Conservation (phyloP, 164 flowering plant genomes). For the Annona cherimola region DNA sequence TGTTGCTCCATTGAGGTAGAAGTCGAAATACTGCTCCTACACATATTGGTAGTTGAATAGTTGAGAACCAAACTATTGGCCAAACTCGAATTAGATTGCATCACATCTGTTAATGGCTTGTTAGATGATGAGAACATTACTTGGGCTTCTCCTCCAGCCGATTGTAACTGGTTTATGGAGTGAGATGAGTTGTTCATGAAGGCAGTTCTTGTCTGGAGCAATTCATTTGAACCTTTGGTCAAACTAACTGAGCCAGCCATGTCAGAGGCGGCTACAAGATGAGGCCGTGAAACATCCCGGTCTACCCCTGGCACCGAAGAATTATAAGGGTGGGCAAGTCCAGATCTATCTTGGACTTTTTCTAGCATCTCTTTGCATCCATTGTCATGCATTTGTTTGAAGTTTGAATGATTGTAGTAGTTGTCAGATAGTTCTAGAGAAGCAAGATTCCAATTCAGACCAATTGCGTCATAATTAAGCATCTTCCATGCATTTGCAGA, state of each 20-base stretch:
- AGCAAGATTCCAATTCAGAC: slow-evolving; percentile 27
- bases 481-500: slow-evolving; percentile 18
- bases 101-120: slow-evolving; percentile 15
- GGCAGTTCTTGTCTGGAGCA: background rate
- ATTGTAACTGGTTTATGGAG: slow-evolving; percentile 12
- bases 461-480: slow-evolving; percentile 18
- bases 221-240: background rate
- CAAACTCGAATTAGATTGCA: slow-evolving; percentile 16
- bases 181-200: slow-evolving; percentile 10
- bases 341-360: slow-evolving; percentile 8
- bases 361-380: slow-evolving; percentile 21
- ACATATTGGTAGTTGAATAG: slow-evolving; percentile 25
- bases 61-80: slow-evolving; percentile 7
- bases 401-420: slow-evolving; percentile 18
- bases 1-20: slow-evolving; percentile 29
- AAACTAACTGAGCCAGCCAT: background rate
- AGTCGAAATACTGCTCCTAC: slow-evolving; percentile 28
- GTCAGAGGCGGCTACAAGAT: background rate
- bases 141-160: slow-evolving; percentile 14
- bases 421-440: slow-evolving; percentile 27
- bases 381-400: slow-evolving; percentile 11
- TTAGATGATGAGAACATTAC: slow-evolving; percentile 18
- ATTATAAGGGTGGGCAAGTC: slow-evolving; percentile 10
- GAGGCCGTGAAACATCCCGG: slow-evolving; percentile 6
- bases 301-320: slow-evolving; percentile 15